Evolutionary conservation across 106 monocot species (phyloP).

Genomic region (Ottelia alismoides): DNA sequence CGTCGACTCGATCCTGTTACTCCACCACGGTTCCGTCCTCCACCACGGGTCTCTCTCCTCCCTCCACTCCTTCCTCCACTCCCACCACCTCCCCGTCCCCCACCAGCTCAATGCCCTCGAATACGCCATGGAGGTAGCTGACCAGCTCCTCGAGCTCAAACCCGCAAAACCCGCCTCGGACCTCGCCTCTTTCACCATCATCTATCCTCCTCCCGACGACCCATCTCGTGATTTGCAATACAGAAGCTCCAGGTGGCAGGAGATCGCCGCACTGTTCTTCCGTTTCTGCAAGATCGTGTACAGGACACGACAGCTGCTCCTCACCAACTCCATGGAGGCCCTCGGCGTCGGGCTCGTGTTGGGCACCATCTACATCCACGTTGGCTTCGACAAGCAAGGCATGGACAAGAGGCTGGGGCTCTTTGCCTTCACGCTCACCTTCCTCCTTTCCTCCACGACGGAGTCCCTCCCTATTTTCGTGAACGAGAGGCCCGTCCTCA

Average conservation of each 20-base stretch:
- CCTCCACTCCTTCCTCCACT: constrained; percentile 39
- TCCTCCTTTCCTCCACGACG: constrained; percentile 88
- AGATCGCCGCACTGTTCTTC: constrained; percentile 42
- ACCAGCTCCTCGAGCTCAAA: constrained; percentile 24
- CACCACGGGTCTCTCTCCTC: constrained; percentile 64
- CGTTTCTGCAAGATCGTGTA: constrained; percentile 63
- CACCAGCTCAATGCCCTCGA: constrained; percentile 75
- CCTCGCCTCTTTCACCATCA: too few species aligned
- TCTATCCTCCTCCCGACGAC: too few species aligned
- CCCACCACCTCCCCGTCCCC: constrained; percentile 46
- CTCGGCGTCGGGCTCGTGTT: constrained; percentile 64
- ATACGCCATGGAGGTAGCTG: constrained; percentile 70
- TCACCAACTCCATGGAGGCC: constrained; percentile 74
- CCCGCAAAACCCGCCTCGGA: too few species aligned
- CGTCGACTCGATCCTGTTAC: constrained; percentile 68
- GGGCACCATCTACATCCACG: constrained; percentile 70
- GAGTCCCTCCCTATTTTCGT: constrained; percentile 94
- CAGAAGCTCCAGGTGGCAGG: constrained; percentile 39
- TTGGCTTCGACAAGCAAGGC: constrained; percentile 48
- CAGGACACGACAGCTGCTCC: constrained; percentile 67
- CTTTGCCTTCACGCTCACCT: constrained; percentile 95
- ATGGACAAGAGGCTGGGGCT: constrained; percentile 72
- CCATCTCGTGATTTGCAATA: constrained; percentile 14
- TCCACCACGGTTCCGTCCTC: constrained; percentile 56
- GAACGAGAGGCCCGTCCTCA: constrained; percentile 62